Evolutionary conservation across 805 yeast genomes (phyloP), one percentile per base, ranked within the genome.

Genomic region (Candida mattraensis): DNA sequence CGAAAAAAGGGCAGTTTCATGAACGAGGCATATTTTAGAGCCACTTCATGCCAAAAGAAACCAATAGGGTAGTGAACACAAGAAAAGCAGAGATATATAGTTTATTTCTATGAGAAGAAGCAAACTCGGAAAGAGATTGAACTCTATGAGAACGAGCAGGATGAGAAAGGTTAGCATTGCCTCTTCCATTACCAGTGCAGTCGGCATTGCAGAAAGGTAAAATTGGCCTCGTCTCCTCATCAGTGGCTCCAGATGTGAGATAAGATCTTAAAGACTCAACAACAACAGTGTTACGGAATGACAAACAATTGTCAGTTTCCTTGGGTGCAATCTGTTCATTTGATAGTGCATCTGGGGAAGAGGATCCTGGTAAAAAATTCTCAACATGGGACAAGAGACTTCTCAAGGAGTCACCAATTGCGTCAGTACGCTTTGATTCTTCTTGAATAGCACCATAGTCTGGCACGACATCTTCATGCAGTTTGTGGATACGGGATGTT

Each of bases 231-330:
- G 32, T 20, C 15, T 38, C 42, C 6, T 37, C 46, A 14, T 38
- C 46, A 6, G 35, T 42, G 15, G 37, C 37, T 9, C 40, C 42
- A 3, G 42, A 31, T 12, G 46, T 36, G 14, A 42, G 19, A 21
- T 42, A 42, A 3, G 46, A 42, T 26, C 46, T 35, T 18, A 42
- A 21, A 6, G 46, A 42, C 7, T 42, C 40, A 9, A 42, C 46
- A 17, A 38, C 34, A 12, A 24, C 19, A 12, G 37, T 34, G 22
- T 38, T 42, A 29, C 38, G 37, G 28, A 42, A 37, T 11, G 42
- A 32, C 19, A 29, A 37, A 18, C 40, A 28, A 18, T 23, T 24
- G 14, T 37, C 29, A 8, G 33, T 15, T 8, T 28, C 33, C 18
- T 27, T 32, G 18, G 23, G 21, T n/a, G 24, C n/a, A n/a, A 25